Evolutionary conservation across 1,284 basidiomycete genomes (phyloP), one percentile per base, ranked within the genome.

Genomic region (Exobasidium rhododendri): DNA sequence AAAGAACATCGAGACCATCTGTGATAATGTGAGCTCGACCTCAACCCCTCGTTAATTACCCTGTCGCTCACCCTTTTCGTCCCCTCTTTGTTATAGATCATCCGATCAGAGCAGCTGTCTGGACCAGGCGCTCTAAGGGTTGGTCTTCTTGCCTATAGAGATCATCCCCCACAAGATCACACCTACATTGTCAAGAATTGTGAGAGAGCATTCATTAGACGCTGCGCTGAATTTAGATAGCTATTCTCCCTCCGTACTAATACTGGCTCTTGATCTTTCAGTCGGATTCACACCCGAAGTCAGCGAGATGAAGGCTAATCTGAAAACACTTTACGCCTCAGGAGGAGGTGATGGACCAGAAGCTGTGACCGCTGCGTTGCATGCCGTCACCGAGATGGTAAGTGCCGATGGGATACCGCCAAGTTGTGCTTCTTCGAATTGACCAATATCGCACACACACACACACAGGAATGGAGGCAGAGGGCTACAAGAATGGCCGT

Each of bases 331-430:
- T 64, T 92, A 94, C 82, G 96, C 96, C 14, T 90, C 89, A 4
- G 94, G 94, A 20, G 80, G 96, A 29, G 94, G 94, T 11, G 94
- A 99, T 83, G 94, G 96, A 0, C 96, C 96, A 0, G 96, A 99
- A 80, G 96, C 94, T 2, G 91, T 97, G 62, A 99, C 96, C 0
- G 93, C 94, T 2, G 94, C 90, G 11, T 83, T 99, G 81, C 87
- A 88, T 6, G 92, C 94, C 69, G 88, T 73, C 3, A 55, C 69
- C 14, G 70, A 76, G 28, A 65, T 79, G 31, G 63, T 62, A 22
- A 44, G 58, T 29, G 20, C 22, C 22, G 2, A 26, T 40, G 2
- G 14, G 44, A 24, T 13, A 29, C 55, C 22, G 35, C 2, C 30
- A 24, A 26, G 13, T 20, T 43, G 4, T 24, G 88, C 14, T 79